These are phyloP conservation scores for Pseudoperonospora humuli DNA, from an alignment of 352 stramenopile species.

Conservation along the genomic window DNA sequence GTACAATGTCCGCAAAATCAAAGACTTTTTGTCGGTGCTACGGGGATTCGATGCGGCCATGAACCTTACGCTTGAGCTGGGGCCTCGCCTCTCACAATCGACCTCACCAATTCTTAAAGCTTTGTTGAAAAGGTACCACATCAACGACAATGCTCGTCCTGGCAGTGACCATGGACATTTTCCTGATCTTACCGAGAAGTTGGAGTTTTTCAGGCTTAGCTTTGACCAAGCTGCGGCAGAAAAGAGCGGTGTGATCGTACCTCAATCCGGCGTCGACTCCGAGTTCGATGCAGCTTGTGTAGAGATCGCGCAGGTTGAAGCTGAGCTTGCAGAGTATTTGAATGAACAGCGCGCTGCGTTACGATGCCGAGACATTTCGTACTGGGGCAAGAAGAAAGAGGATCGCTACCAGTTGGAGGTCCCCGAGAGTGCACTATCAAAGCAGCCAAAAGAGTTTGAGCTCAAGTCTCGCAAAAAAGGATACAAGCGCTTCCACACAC, in stretches of 20 bases:
- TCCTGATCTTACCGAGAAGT: slow-evolving; percentile 83
- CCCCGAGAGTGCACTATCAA: slow-evolving; percentile 64
- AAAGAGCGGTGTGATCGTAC: slow-evolving; percentile 89
- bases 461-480: slow-evolving; percentile 92
- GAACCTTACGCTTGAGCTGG: slow-evolving; percentile 80
- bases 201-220: slow-evolving; percentile 94
- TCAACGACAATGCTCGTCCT: slow-evolving; percentile 13
- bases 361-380: slow-evolving; percentile 85
- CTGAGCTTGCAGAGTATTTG: slow-evolving; percentile 90
- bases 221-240: slow-evolving; percentile 93
- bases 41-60: slow-evolving; percentile 83
- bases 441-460: slow-evolving; percentile 92
- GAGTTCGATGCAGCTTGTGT: slow-evolving; percentile 91
- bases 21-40: slow-evolving; percentile 86
- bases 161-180: slow-evolving; percentile 59
- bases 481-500: slow-evolving; percentile 89
- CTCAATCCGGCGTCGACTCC: slow-evolving; percentile 88
- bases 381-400: slow-evolving; percentile 96
- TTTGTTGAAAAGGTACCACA: slow-evolving; percentile 36
- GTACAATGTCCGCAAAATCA: slow-evolving; percentile 98
- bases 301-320: slow-evolving; percentile 79
- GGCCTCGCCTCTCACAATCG: slow-evolving; percentile 52
- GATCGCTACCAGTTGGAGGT: slow-evolving; percentile 91
- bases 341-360: slow-evolving; percentile 59
- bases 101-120: slow-evolving; percentile 45